Percentiles rank a stretch among this genome's conserved stretches.
Evolutionary conservation across 2,329 filamentous ascomycete genomes (phyloP).

Genomic region (Saccharata proteae): DNA sequence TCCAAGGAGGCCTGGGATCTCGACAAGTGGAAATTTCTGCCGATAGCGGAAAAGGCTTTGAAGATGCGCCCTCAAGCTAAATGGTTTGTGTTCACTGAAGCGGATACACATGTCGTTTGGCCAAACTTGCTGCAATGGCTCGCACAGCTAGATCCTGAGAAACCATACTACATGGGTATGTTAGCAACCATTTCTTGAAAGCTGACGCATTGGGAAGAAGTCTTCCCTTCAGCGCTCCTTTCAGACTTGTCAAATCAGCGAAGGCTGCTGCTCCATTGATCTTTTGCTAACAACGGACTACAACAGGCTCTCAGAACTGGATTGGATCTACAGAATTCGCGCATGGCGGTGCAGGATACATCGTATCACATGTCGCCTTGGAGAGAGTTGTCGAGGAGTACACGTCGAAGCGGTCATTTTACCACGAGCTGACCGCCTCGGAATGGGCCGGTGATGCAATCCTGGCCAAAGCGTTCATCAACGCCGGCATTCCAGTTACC

Average conservation of each 20-base stretch:
- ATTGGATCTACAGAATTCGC: constrained; percentile 33
- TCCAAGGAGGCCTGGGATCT: constrained; percentile 32
- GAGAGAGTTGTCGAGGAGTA: constrained; percentile 22
- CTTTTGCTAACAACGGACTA: too few relatives aligned
- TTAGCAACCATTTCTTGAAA: too few relatives aligned
- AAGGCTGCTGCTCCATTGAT: too few relatives aligned
- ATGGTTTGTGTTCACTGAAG: constrained; percentile 28
- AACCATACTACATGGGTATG: constrained; percentile 32
- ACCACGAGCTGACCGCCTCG: constrained; percentile 24
- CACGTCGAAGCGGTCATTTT: constrained; percentile 10
- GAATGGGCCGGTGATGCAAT: constrained; percentile 29
- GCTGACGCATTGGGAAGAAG: too few relatives aligned
- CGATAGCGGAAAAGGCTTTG: constrained; percentile 39
- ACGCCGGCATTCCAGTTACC: constrained; percentile 23
- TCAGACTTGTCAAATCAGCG: too few relatives aligned
- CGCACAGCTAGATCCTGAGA: constrained; percentile 23
- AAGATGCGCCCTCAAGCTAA: constrained; percentile 21
- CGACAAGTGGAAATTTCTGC: constrained; percentile 49
- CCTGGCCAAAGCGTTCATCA: constrained; percentile 24
- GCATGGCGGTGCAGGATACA: constrained; percentile 33
- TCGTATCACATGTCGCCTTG: constrained; percentile 31
- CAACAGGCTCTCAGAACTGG: constrained; percentile 29
- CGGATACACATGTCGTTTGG: constrained; percentile 25
- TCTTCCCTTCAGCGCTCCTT: too few relatives aligned
- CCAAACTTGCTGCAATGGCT: constrained; percentile 30